These are phyloP conservation scores for Medicago arabica DNA, from an alignment of 306 rosid genomes.

Conservation along the genomic window DNA sequence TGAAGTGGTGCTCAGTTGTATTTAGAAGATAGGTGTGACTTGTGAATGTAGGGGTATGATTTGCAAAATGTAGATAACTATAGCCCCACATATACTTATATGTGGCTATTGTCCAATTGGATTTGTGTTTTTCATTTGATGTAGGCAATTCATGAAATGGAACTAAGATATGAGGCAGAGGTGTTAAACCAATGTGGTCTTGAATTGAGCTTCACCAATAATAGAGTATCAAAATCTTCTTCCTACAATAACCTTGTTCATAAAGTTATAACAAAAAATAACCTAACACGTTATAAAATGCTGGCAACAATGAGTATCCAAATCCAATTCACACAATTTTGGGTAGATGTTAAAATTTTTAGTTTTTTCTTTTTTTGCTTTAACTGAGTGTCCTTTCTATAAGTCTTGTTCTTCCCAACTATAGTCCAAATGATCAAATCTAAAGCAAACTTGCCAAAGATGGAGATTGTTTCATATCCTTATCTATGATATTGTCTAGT, in stretches of 20 bases:
- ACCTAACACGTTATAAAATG: conserved; percentile 40
- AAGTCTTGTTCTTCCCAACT: conserved; percentile 32
- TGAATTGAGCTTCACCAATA: conserved; percentile 49
- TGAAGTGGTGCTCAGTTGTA: too few relatives aligned
- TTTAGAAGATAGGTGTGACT: not conserved
- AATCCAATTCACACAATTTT: conserved; percentile 31
- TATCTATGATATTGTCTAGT: conserved; percentile 38
- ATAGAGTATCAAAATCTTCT: conserved; percentile 43
- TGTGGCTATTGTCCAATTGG: conserved; percentile 45
- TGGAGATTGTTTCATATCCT: conserved; percentile 42
- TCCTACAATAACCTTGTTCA: conserved; percentile 30
- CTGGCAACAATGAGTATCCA: conserved; percentile 39
- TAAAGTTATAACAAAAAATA: conserved; percentile 37
- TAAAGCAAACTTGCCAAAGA: conserved; percentile 34
- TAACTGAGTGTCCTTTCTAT: conserved; percentile 25
- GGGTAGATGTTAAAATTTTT: conserved; percentile 29
- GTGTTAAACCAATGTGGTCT: conserved; percentile 46
- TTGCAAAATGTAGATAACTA: not conserved
- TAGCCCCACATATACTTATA: conserved; percentile 24
- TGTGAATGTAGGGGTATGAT: not conserved
- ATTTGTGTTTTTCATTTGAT: conserved; percentile 17
- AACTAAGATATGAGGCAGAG: conserved; percentile 44
- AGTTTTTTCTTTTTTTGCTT: conserved; percentile 31
- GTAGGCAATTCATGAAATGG: conserved; percentile 42
- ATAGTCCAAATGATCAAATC: conserved; percentile 36